Base-by-base conservation (phyloP, 495 filamentous ascomycete species). In the Penicillium longicatenatum region DNA sequence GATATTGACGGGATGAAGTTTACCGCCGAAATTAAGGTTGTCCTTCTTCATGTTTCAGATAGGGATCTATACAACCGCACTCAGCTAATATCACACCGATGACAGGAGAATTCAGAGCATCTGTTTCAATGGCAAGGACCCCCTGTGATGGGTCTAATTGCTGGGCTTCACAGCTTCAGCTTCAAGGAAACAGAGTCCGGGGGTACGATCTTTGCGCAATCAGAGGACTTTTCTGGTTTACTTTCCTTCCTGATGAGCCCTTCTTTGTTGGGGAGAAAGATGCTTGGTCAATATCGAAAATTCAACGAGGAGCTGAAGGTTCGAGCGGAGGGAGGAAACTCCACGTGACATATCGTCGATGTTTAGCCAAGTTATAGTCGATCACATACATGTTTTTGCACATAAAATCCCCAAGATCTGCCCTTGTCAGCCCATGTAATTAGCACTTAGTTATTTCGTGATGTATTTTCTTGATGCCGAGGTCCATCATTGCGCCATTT, bases 1-100 rank as follows among this genome's bases (percentile, higher is more conserved):
- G 44, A 46, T 16, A 26, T 46, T 24, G 44, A 46, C 29, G 21
- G 44, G 4, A 46, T 46, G 44, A 46, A 46, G 44, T 46, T 46
- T 21, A 46, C 44, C 3, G 44, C 44, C 22, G 44, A 26, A 4
- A 46, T 46, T 1, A 46, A 46, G 21, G 44, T 46, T 22, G 0
- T 4, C 7, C 1, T 43, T 2, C 21, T 9, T 14, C 9, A 21
- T 10, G 7, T 20, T 6, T 2, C 17, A 19, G 5, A 26, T 26
- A 26, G 21, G 2, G 42, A 20, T 19, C 6, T 21, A 9, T 12
- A 16, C 12, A 12, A 26, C 14, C 21, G 9, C 9, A 35, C 16
- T 5, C 14, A 22, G 44, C 44, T 46, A 29, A 46, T 16, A 17
- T 1, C 17, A 44, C 29, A n/a, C 21, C 20, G 31, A 35, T 46